phyloP scores from a whole-genome alignment of 805 yeast genomes.

The Candida coquimbonensis region DNA sequence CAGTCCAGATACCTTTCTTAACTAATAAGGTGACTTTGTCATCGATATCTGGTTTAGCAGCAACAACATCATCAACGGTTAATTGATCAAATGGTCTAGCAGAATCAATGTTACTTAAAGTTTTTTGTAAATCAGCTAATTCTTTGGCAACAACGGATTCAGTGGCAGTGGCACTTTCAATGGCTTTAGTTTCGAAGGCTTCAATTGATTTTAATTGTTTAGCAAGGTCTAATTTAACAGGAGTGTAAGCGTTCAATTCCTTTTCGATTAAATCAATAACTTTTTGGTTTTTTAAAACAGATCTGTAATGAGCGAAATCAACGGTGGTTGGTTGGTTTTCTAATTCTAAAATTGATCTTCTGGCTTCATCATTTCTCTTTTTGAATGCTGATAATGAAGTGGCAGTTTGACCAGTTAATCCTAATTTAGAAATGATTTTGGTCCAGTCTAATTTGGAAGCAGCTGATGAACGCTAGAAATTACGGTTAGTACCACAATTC shows the following conservation, averaged over 20 bases:
- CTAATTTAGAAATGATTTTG: conserved; percentile 78
- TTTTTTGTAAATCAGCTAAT: conserved; percentile 75
- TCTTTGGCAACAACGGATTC: conserved; percentile 85
- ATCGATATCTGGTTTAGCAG: conserved; percentile 96
- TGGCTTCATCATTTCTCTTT: conserved; percentile 98
- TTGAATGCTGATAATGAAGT: conserved; percentile 84
- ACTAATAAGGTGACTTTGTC: conserved; percentile 93
- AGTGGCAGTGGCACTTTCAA: conserved; percentile 91
- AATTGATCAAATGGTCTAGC: conserved; percentile 98
- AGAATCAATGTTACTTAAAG: conserved; percentile 87
- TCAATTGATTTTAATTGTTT: conserved; percentile 89
- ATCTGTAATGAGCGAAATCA: conserved; percentile 77
- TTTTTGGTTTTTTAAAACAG: conserved; percentile 71
- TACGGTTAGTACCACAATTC: conserved; percentile 26
- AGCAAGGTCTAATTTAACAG: conserved; percentile 78
- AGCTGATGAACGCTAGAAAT: conserved; percentile 37
- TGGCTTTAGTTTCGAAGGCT: conserved; percentile 89
- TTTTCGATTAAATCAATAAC: conserved; percentile 76
- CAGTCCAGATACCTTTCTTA: conserved; percentile 94
- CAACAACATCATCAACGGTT: conserved; percentile 88
- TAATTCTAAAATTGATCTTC: conserved; percentile 68
- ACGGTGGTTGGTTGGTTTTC: conserved; percentile 67
- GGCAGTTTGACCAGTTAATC: conserved; percentile 90
- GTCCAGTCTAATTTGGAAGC: conserved; percentile 94
- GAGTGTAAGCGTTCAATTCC: conserved; percentile 69